Evolutionary conservation across 1,284 basidiomycete species (phyloP).

Genomic region (Ustilago vetiveriae): DNA sequence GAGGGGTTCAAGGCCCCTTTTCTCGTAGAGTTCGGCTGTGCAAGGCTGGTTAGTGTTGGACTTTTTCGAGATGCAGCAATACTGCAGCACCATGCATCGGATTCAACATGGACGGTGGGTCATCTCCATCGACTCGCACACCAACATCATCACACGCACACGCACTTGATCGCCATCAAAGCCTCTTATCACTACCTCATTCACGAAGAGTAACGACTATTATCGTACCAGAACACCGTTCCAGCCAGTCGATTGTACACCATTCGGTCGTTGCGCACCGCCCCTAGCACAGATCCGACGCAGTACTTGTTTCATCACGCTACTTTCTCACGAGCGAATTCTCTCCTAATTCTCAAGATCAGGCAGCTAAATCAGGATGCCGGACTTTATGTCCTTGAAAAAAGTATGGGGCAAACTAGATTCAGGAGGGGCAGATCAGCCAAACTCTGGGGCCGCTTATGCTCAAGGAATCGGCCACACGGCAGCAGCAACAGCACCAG

Average conservation of each 20-base stretch:
- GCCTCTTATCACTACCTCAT: no score
- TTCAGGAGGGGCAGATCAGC: conserved; percentile 13
- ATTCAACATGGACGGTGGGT: neutral
- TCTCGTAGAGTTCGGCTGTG: conserved; percentile 9
- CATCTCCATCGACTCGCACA: no score
- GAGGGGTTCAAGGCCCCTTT: conserved; percentile 6
- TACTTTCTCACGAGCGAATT: no score
- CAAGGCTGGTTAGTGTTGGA: neutral
- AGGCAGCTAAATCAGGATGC: conserved; percentile 28
- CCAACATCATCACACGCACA: no score
- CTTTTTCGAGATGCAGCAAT: conserved; percentile 9
- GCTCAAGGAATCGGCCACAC: conserved; percentile 36
- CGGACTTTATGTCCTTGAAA: conserved; percentile 50
- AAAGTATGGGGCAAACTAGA: conserved; percentile 48
- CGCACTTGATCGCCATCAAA: no score
- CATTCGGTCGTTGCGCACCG: no score
- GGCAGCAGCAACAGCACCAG: conserved; percentile 4
- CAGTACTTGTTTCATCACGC: no score
- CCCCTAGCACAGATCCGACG: no score
- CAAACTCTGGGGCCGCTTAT: conserved; percentile 9
- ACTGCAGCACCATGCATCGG: neutral
- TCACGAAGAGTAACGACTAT: no score
- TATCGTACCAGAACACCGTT: no score
- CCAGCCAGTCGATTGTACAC: no score
- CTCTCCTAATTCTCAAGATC: no score